Evolutionary conservation across 305 asterid genomes (phyloP), one percentile per base, ranked within the genome.

Genomic region (Solanum hybrid): DNA sequence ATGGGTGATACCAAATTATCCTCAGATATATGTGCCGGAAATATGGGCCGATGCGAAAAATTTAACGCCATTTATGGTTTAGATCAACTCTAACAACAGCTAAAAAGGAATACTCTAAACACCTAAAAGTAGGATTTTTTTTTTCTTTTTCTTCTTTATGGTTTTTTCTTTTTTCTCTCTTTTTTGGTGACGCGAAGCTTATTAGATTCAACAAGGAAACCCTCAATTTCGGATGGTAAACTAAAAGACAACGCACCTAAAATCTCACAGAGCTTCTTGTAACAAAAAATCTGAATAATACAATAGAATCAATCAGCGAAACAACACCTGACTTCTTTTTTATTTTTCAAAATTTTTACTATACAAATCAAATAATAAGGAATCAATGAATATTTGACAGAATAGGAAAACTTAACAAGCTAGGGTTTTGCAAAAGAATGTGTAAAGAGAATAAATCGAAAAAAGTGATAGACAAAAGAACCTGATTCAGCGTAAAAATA

Each of bases 191-290:
- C 34, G 87, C 73, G 39, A 28, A 83, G 87, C 67, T 82, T 84
- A 51, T 84, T 31, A 83, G 93, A 92, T 92, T 91, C 93, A 92
- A 92, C 95, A 91, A 92, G 95, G 93, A 94, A 93, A 89, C 98
- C 95, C 98, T 96, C 97, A 79, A 93, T 96, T 97, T 94, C 91
- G 95, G 95, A 96, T 94, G 95, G 92, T 98, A 94, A 87, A 93
- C 95, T 90, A 94, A 46, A 88, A 97, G 93, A 95, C 94, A 90
- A 93, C 90, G 96, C 98, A 95, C 96, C 98, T 94, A 95, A 95
- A 95, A 94, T 90, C 89, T 96, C 98, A 95, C 94, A 4, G 99
- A 96, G 96, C 94, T 94, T 91, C 96, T 92, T 90, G 94, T 89
- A 89, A 31, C 90, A 93, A 61, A 91, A 46, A 69, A 40, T 34